A percentile compares a stretch with the other conserved stretches of the same genome.
Conservation (phyloP, 257 asterid genomes). For the Scutellaria minor region DNA sequence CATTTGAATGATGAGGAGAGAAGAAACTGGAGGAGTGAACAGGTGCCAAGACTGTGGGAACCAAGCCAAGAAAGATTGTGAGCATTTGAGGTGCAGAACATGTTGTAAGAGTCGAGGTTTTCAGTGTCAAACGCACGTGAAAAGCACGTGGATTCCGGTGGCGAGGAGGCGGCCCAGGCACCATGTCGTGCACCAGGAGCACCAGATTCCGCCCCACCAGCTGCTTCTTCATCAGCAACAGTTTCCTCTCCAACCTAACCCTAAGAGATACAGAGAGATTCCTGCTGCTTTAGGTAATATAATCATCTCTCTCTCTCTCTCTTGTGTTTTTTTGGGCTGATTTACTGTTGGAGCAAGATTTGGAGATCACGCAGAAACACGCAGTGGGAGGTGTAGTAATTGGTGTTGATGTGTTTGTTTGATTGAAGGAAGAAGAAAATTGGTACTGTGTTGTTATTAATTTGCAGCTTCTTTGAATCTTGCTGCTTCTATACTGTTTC, state of each 20-base stretch:
- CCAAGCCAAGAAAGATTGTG: conserved; percentile 78
- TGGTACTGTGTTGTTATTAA: conserved; percentile 12
- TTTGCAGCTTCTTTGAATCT: background rate
- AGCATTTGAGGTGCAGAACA: conserved; percentile 62
- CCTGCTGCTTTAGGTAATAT: conserved; percentile 46
- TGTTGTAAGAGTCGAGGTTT: conserved; percentile 75
- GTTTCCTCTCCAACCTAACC: conserved; percentile 42
- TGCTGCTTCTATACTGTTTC: background rate
- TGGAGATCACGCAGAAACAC: conserved; percentile 31
- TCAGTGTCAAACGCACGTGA: conserved; percentile 71
- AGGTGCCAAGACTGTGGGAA: conserved; percentile 84
- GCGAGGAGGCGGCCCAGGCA: conserved; percentile 54
- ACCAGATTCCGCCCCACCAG: conserved; percentile 36
- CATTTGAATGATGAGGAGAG: conserved; percentile 42
- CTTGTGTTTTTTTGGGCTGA: background rate
- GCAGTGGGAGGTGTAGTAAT: conserved; percentile 28
- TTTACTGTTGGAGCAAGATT: conserved; percentile 20
- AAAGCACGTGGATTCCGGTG: conserved; percentile 82
- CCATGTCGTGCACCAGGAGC: conserved; percentile 41
- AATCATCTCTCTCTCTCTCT: background rate
- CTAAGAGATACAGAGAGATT: conserved; percentile 64
- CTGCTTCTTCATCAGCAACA: conserved; percentile 22
- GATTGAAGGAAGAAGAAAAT: background rate
- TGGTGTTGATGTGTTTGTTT: background rate
- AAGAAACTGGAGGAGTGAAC: conserved; percentile 25